Percentiles rank a stretch among this genome's conserved stretches.
Conservation (phyloP, 805 yeast species). For the Candida boleticola region DNA sequence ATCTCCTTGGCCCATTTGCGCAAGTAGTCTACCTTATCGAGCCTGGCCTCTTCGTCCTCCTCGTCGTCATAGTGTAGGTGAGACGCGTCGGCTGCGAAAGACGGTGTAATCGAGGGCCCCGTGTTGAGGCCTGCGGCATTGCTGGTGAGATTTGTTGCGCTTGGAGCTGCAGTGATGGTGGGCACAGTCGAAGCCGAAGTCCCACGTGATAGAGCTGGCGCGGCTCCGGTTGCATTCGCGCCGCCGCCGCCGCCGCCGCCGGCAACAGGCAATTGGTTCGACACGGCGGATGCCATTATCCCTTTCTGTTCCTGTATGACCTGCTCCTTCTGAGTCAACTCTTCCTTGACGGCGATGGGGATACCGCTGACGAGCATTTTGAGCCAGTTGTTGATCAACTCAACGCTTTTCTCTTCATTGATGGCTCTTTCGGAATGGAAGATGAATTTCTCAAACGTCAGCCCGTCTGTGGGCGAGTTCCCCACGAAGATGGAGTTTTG, state of each 20-base stretch:
- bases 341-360: constrained; percentile 25
- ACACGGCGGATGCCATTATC: constrained; percentile 10
- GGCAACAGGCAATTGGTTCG: background rate
- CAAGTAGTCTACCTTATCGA: constrained; percentile 12
- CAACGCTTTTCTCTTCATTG: background rate
- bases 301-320: constrained; percentile 31
- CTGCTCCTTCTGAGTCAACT: constrained; percentile 36
- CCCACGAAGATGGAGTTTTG: constrained; percentile 6
- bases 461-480: background rate
- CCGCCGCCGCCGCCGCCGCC: background rate
- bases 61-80: too few relatives aligned
- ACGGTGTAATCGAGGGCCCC: too few relatives aligned
- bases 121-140: too few relatives aligned
- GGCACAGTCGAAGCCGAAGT: background rate
- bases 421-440: background rate
- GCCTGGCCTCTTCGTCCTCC: constrained; percentile 17
- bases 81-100: too few relatives aligned
- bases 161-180: too few relatives aligned
- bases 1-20: constrained; percentile 13
- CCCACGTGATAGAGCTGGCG: background rate
- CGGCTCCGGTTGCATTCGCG: background rate
- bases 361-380: constrained; percentile 21
- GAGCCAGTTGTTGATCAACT: constrained; percentile 16
- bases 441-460: background rate
- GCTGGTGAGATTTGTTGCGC: too few relatives aligned